Percentiles rank a stretch among this genome's conserved stretches.
These are phyloP conservation scores for Boletellus emodensis DNA, from an alignment of 768 basidiomycete genomes.

Conservation along the genomic window DNA sequence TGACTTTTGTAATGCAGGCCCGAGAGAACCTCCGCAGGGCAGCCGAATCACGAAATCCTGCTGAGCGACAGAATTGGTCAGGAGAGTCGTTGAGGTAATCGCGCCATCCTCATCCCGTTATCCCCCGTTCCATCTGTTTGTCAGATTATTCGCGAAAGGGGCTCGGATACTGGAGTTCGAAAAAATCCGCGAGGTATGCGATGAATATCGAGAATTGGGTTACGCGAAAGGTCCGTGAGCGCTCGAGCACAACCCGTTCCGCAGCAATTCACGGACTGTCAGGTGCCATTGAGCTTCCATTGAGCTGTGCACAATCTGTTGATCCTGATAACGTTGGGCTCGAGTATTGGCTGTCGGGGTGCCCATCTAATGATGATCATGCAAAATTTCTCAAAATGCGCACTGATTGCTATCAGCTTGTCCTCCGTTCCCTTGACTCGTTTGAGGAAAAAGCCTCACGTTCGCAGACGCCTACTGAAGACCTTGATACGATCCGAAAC, in stretches of 20 bases:
- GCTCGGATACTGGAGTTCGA: conserved; percentile 80
- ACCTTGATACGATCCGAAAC: conserved; percentile 68
- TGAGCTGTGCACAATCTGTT: conserved; percentile 74
- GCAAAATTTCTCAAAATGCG: conserved; percentile 56
- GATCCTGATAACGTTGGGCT: conserved; percentile 74
- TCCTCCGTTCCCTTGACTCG: conserved; percentile 74
- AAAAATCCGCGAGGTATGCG: conserved; percentile 78
- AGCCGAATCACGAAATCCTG: conserved; percentile 68
- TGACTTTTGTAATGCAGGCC: conserved; percentile 48
- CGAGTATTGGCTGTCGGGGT: conserved; percentile 72
- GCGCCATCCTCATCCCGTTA: background rate
- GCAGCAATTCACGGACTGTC: conserved; percentile 2
- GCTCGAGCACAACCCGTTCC: background rate
- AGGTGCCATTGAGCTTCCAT: conserved; percentile 84
- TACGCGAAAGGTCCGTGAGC: conserved; percentile 69
- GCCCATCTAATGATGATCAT: conserved; percentile 56
- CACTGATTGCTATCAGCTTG: conserved; percentile 73
- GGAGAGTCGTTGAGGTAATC: conserved; percentile 81
- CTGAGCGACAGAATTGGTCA: conserved; percentile 75
- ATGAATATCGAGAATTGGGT: conserved; percentile 82
- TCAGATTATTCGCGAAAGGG: conserved; percentile 84
- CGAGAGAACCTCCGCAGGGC: conserved; percentile 92
- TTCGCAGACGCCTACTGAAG: conserved; percentile 36
- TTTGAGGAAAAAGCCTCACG: conserved; percentile 65
- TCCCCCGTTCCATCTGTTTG: conserved; percentile 4